Conservation (phyloP, 108 stramenopile genomes). For the Epithemia pelagica region DNA sequence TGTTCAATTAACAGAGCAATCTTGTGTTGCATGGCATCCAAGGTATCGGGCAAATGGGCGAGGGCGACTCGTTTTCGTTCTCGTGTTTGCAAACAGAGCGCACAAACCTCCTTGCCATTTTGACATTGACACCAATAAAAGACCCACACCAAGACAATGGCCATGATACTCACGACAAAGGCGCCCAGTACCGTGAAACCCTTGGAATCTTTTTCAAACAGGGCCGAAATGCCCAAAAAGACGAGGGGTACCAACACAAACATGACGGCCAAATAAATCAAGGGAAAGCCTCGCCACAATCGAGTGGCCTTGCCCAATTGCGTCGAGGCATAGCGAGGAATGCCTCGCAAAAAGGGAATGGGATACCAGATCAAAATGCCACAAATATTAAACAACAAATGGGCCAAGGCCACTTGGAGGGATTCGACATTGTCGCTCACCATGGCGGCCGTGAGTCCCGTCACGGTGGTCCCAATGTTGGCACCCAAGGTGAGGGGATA, state of each 20-base stretch:
- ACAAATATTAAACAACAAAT: conserved; percentile 77
- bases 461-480: conserved; percentile 79
- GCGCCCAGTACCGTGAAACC: conserved; percentile 64
- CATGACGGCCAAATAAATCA: conserved; percentile 56
- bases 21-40: conserved; percentile 38
- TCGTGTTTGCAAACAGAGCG: conserved; percentile 24
- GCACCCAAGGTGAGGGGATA: conserved; percentile 73
- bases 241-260: conserved; percentile 60
- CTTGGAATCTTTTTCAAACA: conserved; percentile 41
- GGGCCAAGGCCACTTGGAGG: conserved; percentile 72
- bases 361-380: conserved; percentile 85
- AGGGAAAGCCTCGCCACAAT: conserved; percentile 49
- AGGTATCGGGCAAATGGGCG: conserved; percentile 29
- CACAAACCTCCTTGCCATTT: conserved; percentile 23
- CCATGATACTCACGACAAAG: conserved; percentile 40
- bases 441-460: conserved; percentile 59
- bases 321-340: conserved; percentile 59
- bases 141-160: conserved; percentile 18
- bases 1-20: conserved; percentile 31
- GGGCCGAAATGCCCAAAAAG: conserved; percentile 47
- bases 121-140: conserved; percentile 39
- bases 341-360: conserved; percentile 62
- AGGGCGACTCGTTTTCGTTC: conserved; percentile 19
- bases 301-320: conserved; percentile 58
- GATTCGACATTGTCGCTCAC: conserved; percentile 47